Conservation (phyloP, 352 stramenopile genomes). For the Thraustochytrium sp. region DNA sequence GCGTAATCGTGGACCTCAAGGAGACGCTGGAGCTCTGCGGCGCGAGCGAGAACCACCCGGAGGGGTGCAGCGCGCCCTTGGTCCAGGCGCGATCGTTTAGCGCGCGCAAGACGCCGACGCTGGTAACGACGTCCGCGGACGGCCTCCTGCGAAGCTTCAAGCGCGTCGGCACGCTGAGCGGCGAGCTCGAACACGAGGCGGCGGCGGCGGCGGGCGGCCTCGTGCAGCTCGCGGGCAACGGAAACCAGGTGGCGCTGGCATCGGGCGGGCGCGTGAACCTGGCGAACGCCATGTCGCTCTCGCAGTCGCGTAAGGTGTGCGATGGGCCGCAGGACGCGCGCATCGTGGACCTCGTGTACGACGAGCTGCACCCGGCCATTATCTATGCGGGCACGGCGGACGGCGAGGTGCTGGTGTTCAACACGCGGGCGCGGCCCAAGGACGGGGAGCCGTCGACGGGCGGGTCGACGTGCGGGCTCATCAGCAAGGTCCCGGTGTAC, state of each 20-base stretch:
- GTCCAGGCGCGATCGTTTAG: not conserved
- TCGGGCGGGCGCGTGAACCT: not conserved
- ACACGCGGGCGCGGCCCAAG: not conserved
- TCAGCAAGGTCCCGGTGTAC: not conserved
- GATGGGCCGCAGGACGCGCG: not conserved
- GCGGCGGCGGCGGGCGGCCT: not conserved
- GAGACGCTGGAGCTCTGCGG: not conserved
- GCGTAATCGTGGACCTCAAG: not conserved
- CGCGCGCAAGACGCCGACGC: not conserved
- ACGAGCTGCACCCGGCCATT: not conserved
- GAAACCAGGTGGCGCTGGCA: conserved; percentile 7
- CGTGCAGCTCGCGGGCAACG: not conserved
- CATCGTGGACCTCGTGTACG: not conserved
- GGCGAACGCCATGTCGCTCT: not conserved
- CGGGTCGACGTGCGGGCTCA: not conserved
- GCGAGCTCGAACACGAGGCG: not conserved
- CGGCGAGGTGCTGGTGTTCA: conserved; percentile 33
- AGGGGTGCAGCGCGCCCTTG: not conserved
- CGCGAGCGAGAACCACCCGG: not conserved
- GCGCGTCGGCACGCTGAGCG: not conserved
- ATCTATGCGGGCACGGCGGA: not conserved
- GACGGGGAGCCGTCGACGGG: not conserved
- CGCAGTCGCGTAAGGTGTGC: not conserved
- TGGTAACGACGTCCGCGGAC: not conserved
- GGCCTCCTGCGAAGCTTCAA: conserved; percentile 6